Conservation (phyloP, 805 yeast genomes). For the Saturnispora gosingensis region DNA sequence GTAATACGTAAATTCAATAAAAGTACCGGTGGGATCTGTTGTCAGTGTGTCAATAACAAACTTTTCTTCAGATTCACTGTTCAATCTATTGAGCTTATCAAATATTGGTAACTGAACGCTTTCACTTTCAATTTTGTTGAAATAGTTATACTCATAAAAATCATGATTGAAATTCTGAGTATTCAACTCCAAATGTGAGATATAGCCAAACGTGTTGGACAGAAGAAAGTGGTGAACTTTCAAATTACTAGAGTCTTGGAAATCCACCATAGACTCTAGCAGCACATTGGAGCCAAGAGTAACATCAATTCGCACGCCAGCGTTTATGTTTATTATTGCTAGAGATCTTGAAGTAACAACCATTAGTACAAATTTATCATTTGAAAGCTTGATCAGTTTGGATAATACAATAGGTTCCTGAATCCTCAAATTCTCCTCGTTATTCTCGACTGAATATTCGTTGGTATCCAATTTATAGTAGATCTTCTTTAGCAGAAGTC, state of each 20-base stretch:
- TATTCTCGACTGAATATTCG: background rate
- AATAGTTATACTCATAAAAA: slow-evolving; percentile 9
- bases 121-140: slow-evolving; percentile 1
- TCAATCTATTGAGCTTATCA: slow-evolving; percentile 11
- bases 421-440: background rate
- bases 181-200: slow-evolving; percentile 6
- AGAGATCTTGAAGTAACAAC: background rate
- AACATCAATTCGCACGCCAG: background rate
- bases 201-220: slow-evolving; percentile 10
- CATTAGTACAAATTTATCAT: background rate
- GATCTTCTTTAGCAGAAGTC: slow-evolving; percentile 5
- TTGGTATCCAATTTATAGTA: background rate
- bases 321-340: background rate
- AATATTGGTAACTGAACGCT: slow-evolving; percentile 11
- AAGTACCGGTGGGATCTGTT: slow-evolving; percentile 10
- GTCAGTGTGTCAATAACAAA: slow-evolving; percentile 8
- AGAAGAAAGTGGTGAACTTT: slow-evolving; percentile 4
- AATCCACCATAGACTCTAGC: slow-evolving; percentile 8
- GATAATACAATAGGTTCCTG: background rate
- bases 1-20: slow-evolving; percentile 7
- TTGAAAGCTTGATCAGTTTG: background rate
- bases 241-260: background rate
- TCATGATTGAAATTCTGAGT: background rate
- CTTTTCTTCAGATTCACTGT: slow-evolving; percentile 4
- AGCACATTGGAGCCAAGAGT: background rate